Base-by-base conservation (phyloP, 192 early-diverging fungal genomes). In the Gaertneriomyces semiglobifer region DNA sequence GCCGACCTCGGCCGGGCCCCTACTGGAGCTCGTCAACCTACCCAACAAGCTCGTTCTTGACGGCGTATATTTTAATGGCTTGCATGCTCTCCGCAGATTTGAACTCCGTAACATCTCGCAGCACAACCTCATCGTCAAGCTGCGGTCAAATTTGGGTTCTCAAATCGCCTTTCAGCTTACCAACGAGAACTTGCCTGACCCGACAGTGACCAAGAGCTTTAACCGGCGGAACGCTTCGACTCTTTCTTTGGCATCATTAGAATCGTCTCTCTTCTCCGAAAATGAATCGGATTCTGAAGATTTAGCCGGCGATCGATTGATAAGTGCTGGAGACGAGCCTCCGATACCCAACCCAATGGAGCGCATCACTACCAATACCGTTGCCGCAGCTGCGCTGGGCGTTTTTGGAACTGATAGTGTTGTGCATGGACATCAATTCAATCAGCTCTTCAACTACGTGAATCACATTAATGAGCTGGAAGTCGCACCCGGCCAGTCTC, bases 391-490 rank as follows among this genome's bases (percentile, higher is more conserved):
- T 6, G 75, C 81, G 20, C 72, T 75, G 5, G 78, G 81, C 20
- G 75, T 74, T 3, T 70, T 65, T 60, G 61, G 69, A 12, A 74
- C 77, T 6, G 60, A 64, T 53, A 55, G 14, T 19, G 38, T 50
- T 4, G 45, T 58, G 25, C 63, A 73, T 46, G 69, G 72, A 11
- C 79, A 85, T 52, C 81, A 88, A 62, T 98, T 91, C 68, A 94
- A 95, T 67, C 92, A 97, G 68, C 81, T 96, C 0, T 96, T 97
- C 74, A 98, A 98, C 73, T 89, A 87, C 72, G 89, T 97, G 44
- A 89, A 91, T 53, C 88, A 92, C 60, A 84, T 91, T 33, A 83
- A 86, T 60, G 77, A 88, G 64, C 59, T 96, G 0, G 68, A 75
- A 14, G 74, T 98, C 19, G 69, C 78, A 5, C 84, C 92, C 7